Percentiles rank a stretch among this genome's conserved stretches.
Conservation (phyloP, 2,329 filamentous ascomycete species). For the Xylariaceae sp. region DNA sequence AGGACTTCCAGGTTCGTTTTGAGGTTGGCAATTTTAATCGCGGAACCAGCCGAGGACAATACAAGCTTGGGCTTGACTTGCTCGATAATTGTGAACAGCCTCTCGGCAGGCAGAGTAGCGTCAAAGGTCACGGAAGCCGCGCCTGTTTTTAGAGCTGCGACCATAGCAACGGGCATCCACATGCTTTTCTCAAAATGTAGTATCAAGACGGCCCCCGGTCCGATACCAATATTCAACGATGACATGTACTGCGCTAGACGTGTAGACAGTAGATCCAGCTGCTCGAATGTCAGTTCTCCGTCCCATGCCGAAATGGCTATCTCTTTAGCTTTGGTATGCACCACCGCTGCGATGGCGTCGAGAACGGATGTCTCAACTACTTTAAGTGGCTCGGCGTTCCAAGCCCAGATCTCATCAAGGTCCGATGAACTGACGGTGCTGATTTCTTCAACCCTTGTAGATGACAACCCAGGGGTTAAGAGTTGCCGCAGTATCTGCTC, state of each 20-base stretch:
- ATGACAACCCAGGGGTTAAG: too few relatives aligned
- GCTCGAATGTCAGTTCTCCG: slow-evolving; percentile 39
- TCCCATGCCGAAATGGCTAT: slow-evolving; percentile 41
- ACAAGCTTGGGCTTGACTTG: not conserved
- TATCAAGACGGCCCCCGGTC: not conserved
- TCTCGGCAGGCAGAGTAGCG: slow-evolving; percentile 21
- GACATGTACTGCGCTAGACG: slow-evolving; percentile 33
- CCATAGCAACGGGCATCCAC: slow-evolving; percentile 19
- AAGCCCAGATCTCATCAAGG: slow-evolving; percentile 19
- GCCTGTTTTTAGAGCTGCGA: slow-evolving; percentile 33
- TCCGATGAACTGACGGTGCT: slow-evolving; percentile 7
- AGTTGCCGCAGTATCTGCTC: too few relatives aligned
- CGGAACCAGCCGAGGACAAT: not conserved
- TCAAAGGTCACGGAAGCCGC: slow-evolving; percentile 34
- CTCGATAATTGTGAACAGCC: not conserved
- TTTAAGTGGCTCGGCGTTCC: slow-evolving; percentile 18
- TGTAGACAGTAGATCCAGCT: slow-evolving; percentile 37
- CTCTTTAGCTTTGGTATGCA: slow-evolving; percentile 29
- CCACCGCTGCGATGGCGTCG: slow-evolving; percentile 20
- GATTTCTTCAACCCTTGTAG: not conserved
- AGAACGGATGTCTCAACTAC: slow-evolving; percentile 13
- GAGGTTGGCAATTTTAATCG: not conserved
- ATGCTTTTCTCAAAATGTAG: slow-evolving; percentile 6
- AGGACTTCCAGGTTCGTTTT: not conserved
- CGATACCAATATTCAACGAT: slow-evolving; percentile 3